phyloP scores from a whole-genome alignment of 1,139 yeast species.

The Petasospora fabianii region DNA sequence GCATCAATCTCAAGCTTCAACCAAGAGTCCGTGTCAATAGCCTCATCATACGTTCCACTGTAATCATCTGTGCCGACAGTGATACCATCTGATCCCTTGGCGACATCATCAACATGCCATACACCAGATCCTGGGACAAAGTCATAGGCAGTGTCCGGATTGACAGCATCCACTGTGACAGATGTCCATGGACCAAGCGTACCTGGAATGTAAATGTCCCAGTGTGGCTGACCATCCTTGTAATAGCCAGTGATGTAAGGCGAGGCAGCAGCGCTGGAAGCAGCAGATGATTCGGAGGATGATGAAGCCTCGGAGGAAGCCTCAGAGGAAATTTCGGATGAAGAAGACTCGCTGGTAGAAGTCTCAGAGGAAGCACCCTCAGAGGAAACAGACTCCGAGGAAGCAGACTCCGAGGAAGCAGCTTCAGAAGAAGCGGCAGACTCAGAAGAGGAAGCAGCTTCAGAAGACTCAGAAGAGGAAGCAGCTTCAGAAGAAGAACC shows the following conservation, averaged over 20 bases:
- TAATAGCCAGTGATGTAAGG: background rate
- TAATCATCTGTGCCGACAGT: background rate
- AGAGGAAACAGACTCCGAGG: background rate
- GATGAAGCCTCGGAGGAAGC: background rate
- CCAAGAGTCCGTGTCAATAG: background rate
- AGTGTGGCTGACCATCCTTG: slow-evolving; percentile 1
- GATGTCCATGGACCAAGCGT: slow-evolving; percentile 1
- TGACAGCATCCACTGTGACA: background rate
- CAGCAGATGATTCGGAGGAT: background rate
- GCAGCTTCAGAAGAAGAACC: background rate
- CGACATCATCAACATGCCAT: background rate
- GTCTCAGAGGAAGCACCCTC: background rate
- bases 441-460: background rate
- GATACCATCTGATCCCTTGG: background rate
- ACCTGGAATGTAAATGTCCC: slow-evolving; percentile 1
- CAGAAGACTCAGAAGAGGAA: background rate
- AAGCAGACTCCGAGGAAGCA: background rate
- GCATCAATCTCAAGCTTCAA: background rate
- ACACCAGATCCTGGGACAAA: background rate
- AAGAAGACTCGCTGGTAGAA: too few relatives aligned
- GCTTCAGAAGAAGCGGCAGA: background rate
- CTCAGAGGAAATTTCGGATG: background rate
- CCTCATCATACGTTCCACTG: background rate
- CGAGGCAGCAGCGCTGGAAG: background rate
- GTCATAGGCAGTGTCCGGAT: background rate